phyloP scores from a whole-genome alignment of 2,329 filamentous ascomycete genomes.

The Pleurostoma richardsiae region DNA sequence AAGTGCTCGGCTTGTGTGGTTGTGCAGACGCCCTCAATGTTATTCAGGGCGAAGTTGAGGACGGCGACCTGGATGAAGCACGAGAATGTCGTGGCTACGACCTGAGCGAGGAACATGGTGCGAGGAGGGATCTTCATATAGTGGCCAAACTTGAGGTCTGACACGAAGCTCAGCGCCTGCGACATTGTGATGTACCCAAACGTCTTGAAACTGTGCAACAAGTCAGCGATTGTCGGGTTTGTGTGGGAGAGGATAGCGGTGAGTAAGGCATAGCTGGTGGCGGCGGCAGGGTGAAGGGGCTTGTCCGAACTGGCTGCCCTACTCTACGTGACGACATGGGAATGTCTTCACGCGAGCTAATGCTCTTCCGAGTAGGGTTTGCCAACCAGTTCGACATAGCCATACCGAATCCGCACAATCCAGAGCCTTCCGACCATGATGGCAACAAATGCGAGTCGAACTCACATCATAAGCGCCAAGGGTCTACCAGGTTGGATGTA shows the following conservation, averaged over 20 bases:
- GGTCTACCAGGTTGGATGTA: slow-evolving; percentile 71
- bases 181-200: slow-evolving; percentile 61
- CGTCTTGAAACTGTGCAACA: slow-evolving; percentile 48
- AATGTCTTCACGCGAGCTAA: no score
- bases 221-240: no score
- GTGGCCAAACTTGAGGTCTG: slow-evolving; percentile 66
- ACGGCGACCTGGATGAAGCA: slow-evolving; percentile 63
- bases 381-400: no score
- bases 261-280: no score
- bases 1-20: slow-evolving; percentile 52
- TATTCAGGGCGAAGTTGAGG: slow-evolving; percentile 54
- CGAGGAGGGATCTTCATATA: slow-evolving; percentile 69
- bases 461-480: slow-evolving; percentile 67
- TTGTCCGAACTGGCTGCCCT: no score
- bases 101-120: slow-evolving; percentile 62
- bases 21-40: slow-evolving; percentile 61
- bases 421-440: no score
- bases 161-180: slow-evolving; percentile 59
- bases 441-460: neutral
- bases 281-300: no score
- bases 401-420: no score
- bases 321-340: no score
- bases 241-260: no score
- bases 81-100: slow-evolving; percentile 61
- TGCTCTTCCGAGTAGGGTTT: no score